Evolutionary conservation across 306 rosid species (phyloP).

Genomic region (Hippophae gyantsensis): DNA sequence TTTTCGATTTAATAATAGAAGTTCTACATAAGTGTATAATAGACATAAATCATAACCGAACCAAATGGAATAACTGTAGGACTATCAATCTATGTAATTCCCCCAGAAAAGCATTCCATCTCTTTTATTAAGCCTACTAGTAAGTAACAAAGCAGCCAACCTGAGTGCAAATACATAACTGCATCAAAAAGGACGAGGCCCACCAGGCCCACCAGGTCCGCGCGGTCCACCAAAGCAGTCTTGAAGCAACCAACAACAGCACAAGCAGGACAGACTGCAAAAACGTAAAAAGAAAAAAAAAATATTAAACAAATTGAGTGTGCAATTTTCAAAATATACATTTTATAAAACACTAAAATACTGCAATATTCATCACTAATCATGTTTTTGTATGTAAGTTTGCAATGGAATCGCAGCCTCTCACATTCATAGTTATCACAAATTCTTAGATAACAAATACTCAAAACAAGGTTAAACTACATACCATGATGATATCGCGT

Average conservation of each 20-base stretch:
- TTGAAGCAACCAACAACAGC: slow-evolving; percentile 63
- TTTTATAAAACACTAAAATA: background rate
- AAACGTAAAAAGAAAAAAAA: background rate
- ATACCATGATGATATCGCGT: slow-evolving; percentile 51
- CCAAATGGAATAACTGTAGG: too few species aligned
- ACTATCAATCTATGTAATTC: too few species aligned
- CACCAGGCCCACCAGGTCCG: slow-evolving; percentile 37
- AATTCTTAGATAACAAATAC: background rate
- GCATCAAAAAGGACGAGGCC: slow-evolving; percentile 30
- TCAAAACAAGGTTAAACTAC: background rate
- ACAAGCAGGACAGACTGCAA: slow-evolving; percentile 57
- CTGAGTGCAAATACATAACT: background rate
- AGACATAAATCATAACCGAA: too few species aligned
- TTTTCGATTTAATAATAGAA: too few species aligned
- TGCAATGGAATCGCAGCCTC: background rate
- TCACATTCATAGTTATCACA: background rate
- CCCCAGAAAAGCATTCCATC: too few species aligned
- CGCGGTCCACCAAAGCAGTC: slow-evolving; percentile 51
- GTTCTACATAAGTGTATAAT: too few species aligned
- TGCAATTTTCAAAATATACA: background rate
- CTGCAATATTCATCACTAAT: background rate
- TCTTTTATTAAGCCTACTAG: too few species aligned
- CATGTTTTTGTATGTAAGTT: background rate
- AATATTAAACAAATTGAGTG: background rate
- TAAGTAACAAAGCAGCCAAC: background rate